These are phyloP conservation scores for Leccinum fibrillosum DNA, from an alignment of 768 basidiomycete genomes.

Conservation along the genomic window DNA sequence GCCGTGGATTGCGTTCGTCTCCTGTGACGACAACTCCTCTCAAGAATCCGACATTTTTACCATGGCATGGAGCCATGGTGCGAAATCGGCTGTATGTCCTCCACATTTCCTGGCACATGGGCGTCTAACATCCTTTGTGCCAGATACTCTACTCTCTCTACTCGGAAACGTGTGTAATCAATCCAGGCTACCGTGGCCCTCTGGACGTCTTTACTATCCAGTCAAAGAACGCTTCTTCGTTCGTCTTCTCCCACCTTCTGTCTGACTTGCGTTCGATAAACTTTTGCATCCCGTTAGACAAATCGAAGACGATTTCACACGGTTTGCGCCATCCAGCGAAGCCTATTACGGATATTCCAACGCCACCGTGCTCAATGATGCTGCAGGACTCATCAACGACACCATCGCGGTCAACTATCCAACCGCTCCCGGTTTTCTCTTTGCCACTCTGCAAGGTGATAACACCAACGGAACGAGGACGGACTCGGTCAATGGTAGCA, in stretches of 20 bases:
- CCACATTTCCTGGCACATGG: background rate
- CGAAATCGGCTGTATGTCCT: slow-evolving; percentile 66
- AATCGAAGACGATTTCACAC: slow-evolving; percentile 59
- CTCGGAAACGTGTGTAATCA: slow-evolving; percentile 73
- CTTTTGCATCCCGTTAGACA: slow-evolving; percentile 31
- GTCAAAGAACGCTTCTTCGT: slow-evolving; percentile 53
- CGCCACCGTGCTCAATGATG: slow-evolving; percentile 59
- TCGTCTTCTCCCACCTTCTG: slow-evolving; percentile 27
- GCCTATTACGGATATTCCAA: slow-evolving; percentile 56
- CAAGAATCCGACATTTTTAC: slow-evolving; percentile 75
- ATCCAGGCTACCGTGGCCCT: slow-evolving; percentile 63
- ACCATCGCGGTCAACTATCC: slow-evolving; percentile 44
- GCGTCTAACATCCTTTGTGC: background rate
- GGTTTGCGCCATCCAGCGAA: slow-evolving; percentile 50
- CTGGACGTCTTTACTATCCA: slow-evolving; percentile 79
- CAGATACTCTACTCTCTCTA: slow-evolving; percentile 77
- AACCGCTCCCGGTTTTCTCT: slow-evolving; percentile 56
- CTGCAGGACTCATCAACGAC: slow-evolving; percentile 37
- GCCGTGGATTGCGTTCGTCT: slow-evolving; percentile 89
- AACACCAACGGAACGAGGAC: slow-evolving; percentile 36
- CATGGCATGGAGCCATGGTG: slow-evolving; percentile 73
- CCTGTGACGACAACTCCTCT: slow-evolving; percentile 66
- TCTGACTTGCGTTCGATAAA: background rate
- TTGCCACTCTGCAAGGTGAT: slow-evolving; percentile 63
- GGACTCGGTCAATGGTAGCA: slow-evolving; percentile 4